Percentiles rank a stretch among this genome's conserved stretches.
Conservation (phyloP, 495 filamentous ascomycete genomes). For the Xylaria bambusicola region DNA sequence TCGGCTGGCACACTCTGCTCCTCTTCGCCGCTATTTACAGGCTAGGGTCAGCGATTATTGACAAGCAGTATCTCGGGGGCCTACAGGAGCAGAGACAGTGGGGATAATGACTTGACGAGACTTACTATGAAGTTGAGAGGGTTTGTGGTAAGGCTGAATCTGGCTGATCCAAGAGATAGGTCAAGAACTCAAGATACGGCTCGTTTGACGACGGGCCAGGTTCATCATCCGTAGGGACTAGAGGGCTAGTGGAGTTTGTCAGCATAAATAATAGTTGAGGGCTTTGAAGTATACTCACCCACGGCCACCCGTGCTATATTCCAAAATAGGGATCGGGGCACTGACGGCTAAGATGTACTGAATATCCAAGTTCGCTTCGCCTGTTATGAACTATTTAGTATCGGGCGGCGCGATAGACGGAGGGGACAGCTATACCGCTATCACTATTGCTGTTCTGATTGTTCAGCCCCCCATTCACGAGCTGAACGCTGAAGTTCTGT, state of each 20-base stretch:
- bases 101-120: no score
- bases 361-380: conserved; percentile 73
- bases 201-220: conserved; percentile 59
- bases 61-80: no score
- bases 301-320: conserved; percentile 68
- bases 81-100: no score
- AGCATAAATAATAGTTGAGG: conserved; percentile 5
- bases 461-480: conserved; percentile 58
- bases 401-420: not conserved
- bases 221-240: conserved; percentile 64
- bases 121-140: conserved; percentile 65
- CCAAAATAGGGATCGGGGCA: conserved; percentile 60
- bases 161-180: conserved; percentile 42
- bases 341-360: conserved; percentile 63
- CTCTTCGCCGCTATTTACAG: conserved; percentile 36
- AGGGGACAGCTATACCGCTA: conserved; percentile 34
- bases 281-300: conserved; percentile 32
- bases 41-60: no score
- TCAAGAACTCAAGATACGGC: conserved; percentile 74
- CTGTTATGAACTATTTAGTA: conserved; percentile 20
- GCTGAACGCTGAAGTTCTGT: conserved; percentile 56
- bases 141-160: conserved; percentile 64
- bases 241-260: conserved; percentile 32
- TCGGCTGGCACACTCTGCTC: conserved; percentile 65
- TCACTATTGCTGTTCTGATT: conserved; percentile 49